Evolutionary conservation across 495 filamentous ascomycete species (phyloP).

Genomic region (Terfezia claveryi): DNA sequence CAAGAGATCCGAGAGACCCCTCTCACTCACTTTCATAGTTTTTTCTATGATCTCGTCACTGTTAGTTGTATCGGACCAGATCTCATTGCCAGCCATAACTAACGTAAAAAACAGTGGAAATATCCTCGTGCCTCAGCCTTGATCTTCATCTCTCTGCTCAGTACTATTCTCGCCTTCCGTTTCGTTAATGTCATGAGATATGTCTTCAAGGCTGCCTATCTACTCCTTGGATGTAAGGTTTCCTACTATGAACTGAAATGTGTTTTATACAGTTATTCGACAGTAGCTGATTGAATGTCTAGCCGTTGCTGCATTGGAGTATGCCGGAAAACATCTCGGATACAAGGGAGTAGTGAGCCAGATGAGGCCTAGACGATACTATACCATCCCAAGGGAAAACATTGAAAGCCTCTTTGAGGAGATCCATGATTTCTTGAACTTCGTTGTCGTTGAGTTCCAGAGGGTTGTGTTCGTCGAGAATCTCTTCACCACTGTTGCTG

Average conservation of each 20-base stretch:
- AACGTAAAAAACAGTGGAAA: slow-evolving; percentile 32
- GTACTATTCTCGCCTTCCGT: slow-evolving; percentile 69
- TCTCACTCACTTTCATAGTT: slow-evolving; percentile 85
- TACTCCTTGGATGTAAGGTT: slow-evolving; percentile 16
- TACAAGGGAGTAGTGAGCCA: slow-evolving; percentile 63
- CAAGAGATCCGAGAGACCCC: slow-evolving; percentile 30
- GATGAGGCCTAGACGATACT: slow-evolving; percentile 78
- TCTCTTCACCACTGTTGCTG: slow-evolving; percentile 51
- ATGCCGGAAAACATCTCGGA: slow-evolving; percentile 51
- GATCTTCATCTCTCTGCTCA: slow-evolving; percentile 48
- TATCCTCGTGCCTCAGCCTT: slow-evolving; percentile 63
- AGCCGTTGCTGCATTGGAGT: slow-evolving; percentile 50
- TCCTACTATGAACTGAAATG: not conserved
- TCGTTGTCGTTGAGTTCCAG: slow-evolving; percentile 92
- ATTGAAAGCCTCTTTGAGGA: slow-evolving; percentile 64
- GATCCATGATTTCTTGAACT: slow-evolving; percentile 80
- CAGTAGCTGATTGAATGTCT: slow-evolving; percentile 19
- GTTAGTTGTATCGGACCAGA: slow-evolving; percentile 24
- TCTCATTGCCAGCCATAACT: not conserved
- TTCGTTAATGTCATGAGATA: slow-evolving; percentile 79
- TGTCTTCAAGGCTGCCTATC: slow-evolving; percentile 64
- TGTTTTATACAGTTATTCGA: not conserved
- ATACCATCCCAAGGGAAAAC: slow-evolving; percentile 67
- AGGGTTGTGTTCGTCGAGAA: slow-evolving; percentile 91
- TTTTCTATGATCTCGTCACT: slow-evolving; percentile 72